Base-by-base conservation (phyloP, 177 flowering plant species). In the Vitis hybrid region DNA sequence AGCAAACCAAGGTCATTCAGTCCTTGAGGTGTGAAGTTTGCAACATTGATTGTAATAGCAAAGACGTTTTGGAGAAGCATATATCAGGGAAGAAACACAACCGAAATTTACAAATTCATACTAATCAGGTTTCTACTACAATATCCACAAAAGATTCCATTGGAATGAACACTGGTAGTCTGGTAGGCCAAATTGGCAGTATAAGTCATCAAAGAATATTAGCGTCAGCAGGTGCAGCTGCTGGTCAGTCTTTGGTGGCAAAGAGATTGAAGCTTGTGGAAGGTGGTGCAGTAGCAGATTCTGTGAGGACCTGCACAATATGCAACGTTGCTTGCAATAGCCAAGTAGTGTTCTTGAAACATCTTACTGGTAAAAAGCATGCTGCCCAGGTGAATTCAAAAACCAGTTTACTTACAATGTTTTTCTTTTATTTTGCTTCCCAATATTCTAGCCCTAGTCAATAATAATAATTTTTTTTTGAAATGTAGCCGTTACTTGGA, bases 271-370 rank as follows among this genome's bases (percentile, higher is more conserved):
- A 73, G 52, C 58, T 75, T 72, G 3, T 79, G 32, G 61, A 53
- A 52, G 64, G 64, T 24, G 65, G 78, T 50, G 55, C 71, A 10
- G 49, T 65, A 41, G 65, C 24, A 62, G 69, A 62, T 57, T 70
- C 70, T 14, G 46, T 73, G 24, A 68, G 58, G 60, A 24, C 67
- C 10, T 80, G 83, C 56, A 62, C 71, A 1, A 59, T 74, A 56
- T 80, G 80, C 74, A 77, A 77, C 59, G 68, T 80, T 69, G 68
- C 63, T 20, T 74, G 80, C 72, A 74, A 71, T 69, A 74, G 78
- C 54, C 52, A 74, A 60, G 78, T 68, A 49, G 68, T 27, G 14
- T 80, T 64, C 20, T 3, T 17, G 53, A 67, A 65, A 55, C 83
- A 80, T 54, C 64, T 77, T 24, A 61, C 70, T 46, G 83, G 80